Base-by-base conservation (phyloP, 805 yeast species). In the Candida taoyuanica region DNA sequence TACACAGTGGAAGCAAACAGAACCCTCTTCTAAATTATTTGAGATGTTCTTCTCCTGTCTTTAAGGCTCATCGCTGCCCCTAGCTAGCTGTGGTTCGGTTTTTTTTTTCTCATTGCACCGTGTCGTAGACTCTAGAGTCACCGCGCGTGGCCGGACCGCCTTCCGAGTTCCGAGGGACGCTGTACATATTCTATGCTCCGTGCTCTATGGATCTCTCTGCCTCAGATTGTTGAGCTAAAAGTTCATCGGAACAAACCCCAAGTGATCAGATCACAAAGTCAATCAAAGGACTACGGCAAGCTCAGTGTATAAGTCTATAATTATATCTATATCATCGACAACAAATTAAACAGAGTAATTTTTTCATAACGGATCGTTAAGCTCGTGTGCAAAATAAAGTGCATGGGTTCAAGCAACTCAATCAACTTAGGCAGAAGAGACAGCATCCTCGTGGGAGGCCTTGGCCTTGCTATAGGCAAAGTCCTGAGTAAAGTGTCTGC, bases 401-500 rank as follows among this genome's bases (percentile, higher is more conserved):
- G 7, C 6, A 15, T 21, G 24, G 11, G 24, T 8, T 21, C 24
- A 21, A 7, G 13, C 7, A 5, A 15, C 5, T 33, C 24, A 41
- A 24, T 36, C 38, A 20, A 21, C 17, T 19, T 26, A 29, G 15
- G 33, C 14, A 16, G 37, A 20, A 13, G 34, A 17, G 19, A 15
- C 42, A 33, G 41, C 40, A 12, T 45, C 33, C 39, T 39, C 46
- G 20, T 35, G 53, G 17, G 46, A 33, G 29, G 48, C 39, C 46
- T 47, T 42, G 37, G 50, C 54, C 43, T 53, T 53, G 44, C 39
- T 37, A 48, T 36, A 44, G 9, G 54, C 56, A 12, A 36, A 36
- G 21, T 48, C 50, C 46, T 53, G 58, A 9, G 55, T 41, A 37
- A 43, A 52, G 31, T 43, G 61, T 56, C 53, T 52, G 44, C 42